A percentile compares a stretch with the other conserved stretches of the same genome.
Conservation (phyloP, 164 flowering plant genomes). For the Macadamia tetraphylla region DNA sequence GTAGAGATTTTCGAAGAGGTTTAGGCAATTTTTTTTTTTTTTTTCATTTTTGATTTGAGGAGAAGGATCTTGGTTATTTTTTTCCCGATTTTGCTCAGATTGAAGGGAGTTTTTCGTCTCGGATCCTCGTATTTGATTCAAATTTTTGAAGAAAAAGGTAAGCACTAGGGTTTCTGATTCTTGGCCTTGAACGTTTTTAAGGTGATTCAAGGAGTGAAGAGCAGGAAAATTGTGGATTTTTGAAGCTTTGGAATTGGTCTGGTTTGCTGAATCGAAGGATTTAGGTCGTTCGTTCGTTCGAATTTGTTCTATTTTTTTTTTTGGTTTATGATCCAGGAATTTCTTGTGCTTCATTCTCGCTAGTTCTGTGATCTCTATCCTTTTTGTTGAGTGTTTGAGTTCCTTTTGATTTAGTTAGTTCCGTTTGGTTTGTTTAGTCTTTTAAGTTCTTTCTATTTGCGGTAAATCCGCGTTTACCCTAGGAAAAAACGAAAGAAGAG, state of each 20-base stretch:
- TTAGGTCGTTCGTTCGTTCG: neutral
- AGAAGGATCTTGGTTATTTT: neutral
- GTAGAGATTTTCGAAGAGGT: neutral
- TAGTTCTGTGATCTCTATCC: neutral
- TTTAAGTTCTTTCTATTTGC: neutral
- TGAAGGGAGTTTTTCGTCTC: neutral
- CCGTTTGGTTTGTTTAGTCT: neutral
- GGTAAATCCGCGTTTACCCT: neutral
- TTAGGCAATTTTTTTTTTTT: neutral
- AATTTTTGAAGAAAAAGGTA: neutral
- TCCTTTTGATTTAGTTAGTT: neutral
- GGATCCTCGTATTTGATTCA: neutral
- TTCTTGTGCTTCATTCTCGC: neutral
- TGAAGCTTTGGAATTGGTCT: neutral
- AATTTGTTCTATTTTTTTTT: too few species aligned
- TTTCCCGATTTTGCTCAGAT: neutral
- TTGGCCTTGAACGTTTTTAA: neutral
- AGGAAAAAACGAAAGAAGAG: neutral
- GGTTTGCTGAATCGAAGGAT: neutral
- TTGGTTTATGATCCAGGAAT: too few species aligned
- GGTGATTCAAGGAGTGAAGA: neutral
- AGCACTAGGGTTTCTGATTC: neutral
- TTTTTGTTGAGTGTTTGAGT: neutral
- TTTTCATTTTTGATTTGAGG: neutral
- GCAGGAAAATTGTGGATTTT: neutral